Percentiles rank a stretch among this genome's conserved stretches.
Evolutionary conservation across 1,284 basidiomycete genomes (phyloP).

Genomic region (Pseudozyma pruni): DNA sequence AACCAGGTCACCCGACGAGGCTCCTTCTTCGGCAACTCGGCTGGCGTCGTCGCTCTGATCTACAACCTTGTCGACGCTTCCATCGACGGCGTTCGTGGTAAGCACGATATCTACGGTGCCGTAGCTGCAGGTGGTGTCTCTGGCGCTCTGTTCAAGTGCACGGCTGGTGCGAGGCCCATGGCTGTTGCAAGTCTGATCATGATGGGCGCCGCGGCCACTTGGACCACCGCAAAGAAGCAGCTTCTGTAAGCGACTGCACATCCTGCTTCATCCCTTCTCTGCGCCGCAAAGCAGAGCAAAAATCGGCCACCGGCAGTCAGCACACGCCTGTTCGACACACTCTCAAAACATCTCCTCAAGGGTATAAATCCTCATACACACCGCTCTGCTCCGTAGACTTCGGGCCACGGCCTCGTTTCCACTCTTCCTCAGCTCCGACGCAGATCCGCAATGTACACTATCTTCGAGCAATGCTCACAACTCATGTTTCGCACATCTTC

Average conservation of each 20-base stretch:
- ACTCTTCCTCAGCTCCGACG: background rate
- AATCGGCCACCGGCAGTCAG: no score
- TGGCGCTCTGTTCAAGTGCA: conserved; percentile 91
- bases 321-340: no score
- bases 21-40: conserved; percentile 97
- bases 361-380: conserved; percentile 10
- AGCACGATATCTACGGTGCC: conserved; percentile 89
- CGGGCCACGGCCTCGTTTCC: conserved; percentile 1
- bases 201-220: conserved; percentile 85
- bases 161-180: conserved; percentile 89
- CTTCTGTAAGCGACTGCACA: conserved; percentile 29
- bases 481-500: background rate
- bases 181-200: conserved; percentile 87
- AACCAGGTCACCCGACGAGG: conserved; percentile 97
- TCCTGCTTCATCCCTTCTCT: no score
- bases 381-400: conserved; percentile 36
- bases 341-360: no score
- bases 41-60: conserved; percentile 92
- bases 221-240: conserved; percentile 73
- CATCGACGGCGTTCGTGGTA: conserved; percentile 86
- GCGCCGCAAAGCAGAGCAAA: no score
- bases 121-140: conserved; percentile 91
- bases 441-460: conserved; percentile 41
- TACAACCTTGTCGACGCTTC: conserved; percentile 97
- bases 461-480: conserved; percentile 13